Percentiles rank a stretch among this genome's conserved stretches.
Conservation (phyloP, 2,329 filamentous ascomycete species). For the Cladophialophora yegresii region DNA sequence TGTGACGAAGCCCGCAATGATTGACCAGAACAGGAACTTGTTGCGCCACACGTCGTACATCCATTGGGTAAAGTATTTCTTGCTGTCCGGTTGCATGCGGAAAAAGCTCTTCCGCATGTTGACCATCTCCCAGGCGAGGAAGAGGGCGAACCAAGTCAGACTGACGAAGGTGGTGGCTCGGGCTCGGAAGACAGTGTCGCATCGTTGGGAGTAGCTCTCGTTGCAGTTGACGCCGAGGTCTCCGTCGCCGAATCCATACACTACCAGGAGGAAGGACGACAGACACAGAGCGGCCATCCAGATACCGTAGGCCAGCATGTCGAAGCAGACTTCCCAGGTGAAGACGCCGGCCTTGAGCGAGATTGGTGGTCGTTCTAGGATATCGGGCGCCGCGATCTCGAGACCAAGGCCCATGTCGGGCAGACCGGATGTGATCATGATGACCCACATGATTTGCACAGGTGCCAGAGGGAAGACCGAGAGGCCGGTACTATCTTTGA, state of each 20-base stretch:
- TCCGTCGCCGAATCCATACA: conserved; percentile 64
- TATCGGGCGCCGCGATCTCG: conserved; percentile 71
- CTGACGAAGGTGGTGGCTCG: conserved; percentile 73
- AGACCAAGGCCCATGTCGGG: conserved; percentile 86
- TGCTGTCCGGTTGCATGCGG: conserved; percentile 67
- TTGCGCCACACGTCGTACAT: conserved; percentile 69
- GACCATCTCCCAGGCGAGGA: conserved; percentile 78
- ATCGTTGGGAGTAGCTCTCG: conserved; percentile 55
- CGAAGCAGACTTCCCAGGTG: conserved; percentile 68
- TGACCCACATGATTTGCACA: conserved; percentile 89
- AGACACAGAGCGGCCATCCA: conserved; percentile 74
- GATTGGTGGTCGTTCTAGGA: conserved; percentile 73
- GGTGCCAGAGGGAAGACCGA: conserved; percentile 86
- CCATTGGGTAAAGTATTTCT: conserved; percentile 66
- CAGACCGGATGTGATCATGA: conserved; percentile 86
- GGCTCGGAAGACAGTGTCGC: conserved; percentile 68
- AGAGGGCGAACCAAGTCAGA: conserved; percentile 74
- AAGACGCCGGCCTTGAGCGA: conserved; percentile 67
- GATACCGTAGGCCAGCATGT: conserved; percentile 77
- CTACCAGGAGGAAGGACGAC: conserved; percentile 63
- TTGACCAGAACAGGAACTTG: conserved; percentile 69
- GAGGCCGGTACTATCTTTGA: conserved; percentile 69
- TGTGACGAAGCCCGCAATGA: conserved; percentile 59
- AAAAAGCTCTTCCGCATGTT: conserved; percentile 73
- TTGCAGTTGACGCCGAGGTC: conserved; percentile 64